phyloP scores from a whole-genome alignment of 805 yeast genomes.

The Lipomyces chichibuensis region DNA sequence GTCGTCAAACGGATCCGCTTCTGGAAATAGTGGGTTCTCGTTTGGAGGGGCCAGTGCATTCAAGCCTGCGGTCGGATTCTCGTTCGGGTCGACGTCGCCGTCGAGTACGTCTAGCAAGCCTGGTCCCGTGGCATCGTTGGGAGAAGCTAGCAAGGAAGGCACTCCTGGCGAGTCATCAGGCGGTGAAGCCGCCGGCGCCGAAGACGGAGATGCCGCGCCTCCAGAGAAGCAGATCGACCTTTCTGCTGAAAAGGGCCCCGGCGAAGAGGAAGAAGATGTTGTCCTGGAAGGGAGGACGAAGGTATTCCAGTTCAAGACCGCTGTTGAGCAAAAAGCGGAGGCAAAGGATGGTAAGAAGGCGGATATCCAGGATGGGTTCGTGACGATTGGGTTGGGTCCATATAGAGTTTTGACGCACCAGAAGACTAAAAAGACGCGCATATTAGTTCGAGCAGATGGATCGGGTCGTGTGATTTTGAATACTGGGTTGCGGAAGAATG shows the following conservation, averaged over 20 bases:
- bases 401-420: constrained; percentile 69
- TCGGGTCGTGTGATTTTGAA: constrained; percentile 78
- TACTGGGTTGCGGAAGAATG: constrained; percentile 42
- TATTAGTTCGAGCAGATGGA: constrained; percentile 86
- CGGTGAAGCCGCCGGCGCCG: constrained; percentile 10
- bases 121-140: constrained; percentile 1
- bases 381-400: constrained; percentile 77
- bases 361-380: constrained; percentile 46
- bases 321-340: constrained; percentile 46
- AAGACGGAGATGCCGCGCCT: constrained; percentile 35
- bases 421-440: constrained; percentile 64
- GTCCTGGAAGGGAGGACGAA: constrained; percentile 71
- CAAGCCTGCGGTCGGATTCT: constrained; percentile 23
- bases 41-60: constrained; percentile 34
- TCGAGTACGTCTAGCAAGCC: background rate
- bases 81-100: constrained; percentile 16
- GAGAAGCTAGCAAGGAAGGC: constrained; percentile 4
- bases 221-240: constrained; percentile 52
- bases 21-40: constrained; percentile 38
- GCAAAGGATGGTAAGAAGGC: background rate
- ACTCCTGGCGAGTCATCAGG: constrained; percentile 3
- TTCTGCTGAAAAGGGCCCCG: constrained; percentile 64
- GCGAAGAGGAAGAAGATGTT: constrained; percentile 80
- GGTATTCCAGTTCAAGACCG: constrained; percentile 61
- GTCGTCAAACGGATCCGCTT: background rate